Base-by-base conservation (phyloP, 1,284 basidiomycete species). In the Gymnopus androsaceus region DNA sequence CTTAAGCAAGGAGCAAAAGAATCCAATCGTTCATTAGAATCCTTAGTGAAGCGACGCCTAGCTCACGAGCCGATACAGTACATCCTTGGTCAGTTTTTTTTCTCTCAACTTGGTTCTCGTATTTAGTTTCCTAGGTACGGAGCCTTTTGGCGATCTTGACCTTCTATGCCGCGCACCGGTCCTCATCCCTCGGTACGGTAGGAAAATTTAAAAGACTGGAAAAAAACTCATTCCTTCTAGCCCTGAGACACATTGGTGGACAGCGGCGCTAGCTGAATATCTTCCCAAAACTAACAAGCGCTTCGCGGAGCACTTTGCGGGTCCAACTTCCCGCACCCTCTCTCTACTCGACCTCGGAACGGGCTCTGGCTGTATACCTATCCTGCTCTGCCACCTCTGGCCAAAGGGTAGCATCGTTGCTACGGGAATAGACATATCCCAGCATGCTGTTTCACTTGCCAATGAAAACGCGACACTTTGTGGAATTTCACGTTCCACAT, bases 11-110 rank as follows among this genome's bases (percentile, higher is more conserved):
- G 77, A 6, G 56, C 62, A 12, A 49, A 61, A 41, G 49, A 56
- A 25, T 56, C 59, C 49, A 56, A 63, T 58, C 40, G 64, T 61
- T 59, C 61, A n/a, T 64, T 83, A 17, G 55, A 72, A n/a, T 65
- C 71, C 31, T 80, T 86, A 76, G 72, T 90, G 40, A 64, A 67
- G 8, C 80, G 87, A 15, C 72, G 92, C 61, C 63, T 80, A 12
- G 60, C 65, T 3, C 87, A 91, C 15, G 91, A 94, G 71, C 94
- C 94, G 0, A 75, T 95, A n/a, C 92, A 95, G 65, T 96, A 95
- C 68, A 89, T 96, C 62, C 78, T 96, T 37, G 93, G 94, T 92
- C 66, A 58, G 69, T 54, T 34, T 45, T 30, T 38, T 59, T 56
- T 55, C 23, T 38, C 28, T 41, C 53, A 54, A 40, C 53, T 59